phyloP scores from a whole-genome alignment of 257 asterid genomes.

The Solanum gandarillasii region DNA sequence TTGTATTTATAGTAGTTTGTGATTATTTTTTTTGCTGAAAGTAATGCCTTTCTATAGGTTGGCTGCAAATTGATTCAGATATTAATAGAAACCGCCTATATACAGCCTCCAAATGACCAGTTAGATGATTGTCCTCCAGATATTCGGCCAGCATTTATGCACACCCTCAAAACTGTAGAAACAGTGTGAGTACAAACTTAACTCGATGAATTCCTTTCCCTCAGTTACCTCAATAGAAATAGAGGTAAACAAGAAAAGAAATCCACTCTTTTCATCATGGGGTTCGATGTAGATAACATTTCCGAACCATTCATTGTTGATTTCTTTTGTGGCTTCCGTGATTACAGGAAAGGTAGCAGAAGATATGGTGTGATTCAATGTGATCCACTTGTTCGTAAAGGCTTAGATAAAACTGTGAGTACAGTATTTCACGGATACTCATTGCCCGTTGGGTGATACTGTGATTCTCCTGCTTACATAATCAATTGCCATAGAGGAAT shows the following conservation, averaged over 20 bases:
- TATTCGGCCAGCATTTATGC: constrained; percentile 87
- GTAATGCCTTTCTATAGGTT: constrained; percentile 37
- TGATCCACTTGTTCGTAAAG: constrained; percentile 89
- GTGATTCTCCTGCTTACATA: background rate
- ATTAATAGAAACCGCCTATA: constrained; percentile 70
- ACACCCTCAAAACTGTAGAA: constrained; percentile 60
- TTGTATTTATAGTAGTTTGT: background rate
- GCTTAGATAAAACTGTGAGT: constrained; percentile 88
- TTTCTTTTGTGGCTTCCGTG: background rate
- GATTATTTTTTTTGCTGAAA: background rate
- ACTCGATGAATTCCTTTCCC: background rate
- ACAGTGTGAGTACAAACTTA: constrained; percentile 46
- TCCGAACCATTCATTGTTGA: background rate
- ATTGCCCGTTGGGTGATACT: background rate
- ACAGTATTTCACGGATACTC: background rate
- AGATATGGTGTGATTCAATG: constrained; percentile 95
- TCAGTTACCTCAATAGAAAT: background rate
- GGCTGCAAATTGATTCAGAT: constrained; percentile 87
- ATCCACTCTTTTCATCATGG: background rate
- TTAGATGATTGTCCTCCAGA: constrained; percentile 69
- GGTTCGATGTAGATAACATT: background rate
- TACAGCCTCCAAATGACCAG: constrained; percentile 76
- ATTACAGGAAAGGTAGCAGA: constrained; percentile 51
- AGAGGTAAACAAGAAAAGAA: background rate
- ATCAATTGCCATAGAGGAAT: background rate